Evolutionary conservation across 2,329 filamentous ascomycete genomes (phyloP), one percentile per base, ranked within the genome.

Genomic region (Penicillium sp.): DNA sequence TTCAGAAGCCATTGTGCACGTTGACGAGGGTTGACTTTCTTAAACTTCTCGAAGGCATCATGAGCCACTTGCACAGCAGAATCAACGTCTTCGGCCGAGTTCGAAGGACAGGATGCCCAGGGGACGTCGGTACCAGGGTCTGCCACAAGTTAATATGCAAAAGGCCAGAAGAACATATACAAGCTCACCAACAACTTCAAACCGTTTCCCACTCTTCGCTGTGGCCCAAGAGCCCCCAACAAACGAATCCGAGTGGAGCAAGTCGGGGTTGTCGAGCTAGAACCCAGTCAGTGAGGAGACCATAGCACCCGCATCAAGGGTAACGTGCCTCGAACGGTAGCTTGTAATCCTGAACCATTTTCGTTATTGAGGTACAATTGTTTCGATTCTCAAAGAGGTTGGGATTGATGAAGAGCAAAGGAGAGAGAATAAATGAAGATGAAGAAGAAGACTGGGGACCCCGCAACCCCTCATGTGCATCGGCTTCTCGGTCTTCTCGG

Each of bases 1-100:
- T 86, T 86, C 58, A 88, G 75, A 9, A 91, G 78, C 74, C 85
- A 84, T 67, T 89, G 84, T 1, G 88, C 88, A 57, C 88, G 83
- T 56, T 82, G 81, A 17, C 86, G 81, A 0, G 89, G 88, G 66
- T 84, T 89, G 58, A 83, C 75, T 64, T 86, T 88, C 61, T 80
- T 82, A 76, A 85, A 91, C 21, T 76, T 76, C 64, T 86, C 76
- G 68, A 91, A 91, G 4, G 86, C 86, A n/a, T 77, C 76, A 62
- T 89, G 81, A 0, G 88, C 84, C 47, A 83, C 82, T 67, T 86
- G 76, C 7, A 90, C 86, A 1, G 88, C 84, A 5, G 73, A 74
- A 62, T 88, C 84, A 58, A 90, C 87, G 73, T 91, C 89, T 47
- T 86, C 84, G n/a, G 74, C 73, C 5, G 73, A 72, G 66, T 79